Percentiles rank a stretch among this genome's conserved stretches.
Evolutionary conservation across 2,329 filamentous ascomycete species (phyloP).

Genomic region (Cadophora sp.): DNA sequence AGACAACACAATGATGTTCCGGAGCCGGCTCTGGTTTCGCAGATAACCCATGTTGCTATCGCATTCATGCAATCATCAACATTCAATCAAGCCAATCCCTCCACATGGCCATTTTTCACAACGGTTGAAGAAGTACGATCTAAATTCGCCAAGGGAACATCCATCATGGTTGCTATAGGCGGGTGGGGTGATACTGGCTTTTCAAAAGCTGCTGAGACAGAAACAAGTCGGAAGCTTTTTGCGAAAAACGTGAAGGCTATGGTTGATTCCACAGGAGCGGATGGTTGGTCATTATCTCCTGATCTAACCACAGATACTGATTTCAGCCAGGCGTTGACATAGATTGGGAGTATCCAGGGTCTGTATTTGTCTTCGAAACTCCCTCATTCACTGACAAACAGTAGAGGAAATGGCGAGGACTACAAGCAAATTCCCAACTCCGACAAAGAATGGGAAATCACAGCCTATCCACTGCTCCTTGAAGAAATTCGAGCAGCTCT

Average conservation of each 20-base stretch:
- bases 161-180: constrained; percentile 74
- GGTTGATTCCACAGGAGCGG: constrained; percentile 66
- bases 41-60: constrained; percentile 63
- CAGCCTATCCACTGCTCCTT: constrained; percentile 67
- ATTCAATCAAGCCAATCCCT: constrained; percentile 53
- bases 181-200: constrained; percentile 80
- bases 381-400: background rate
- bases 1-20: constrained; percentile 46
- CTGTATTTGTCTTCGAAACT: constrained; percentile 28
- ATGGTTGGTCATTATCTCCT: constrained; percentile 55
- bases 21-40: constrained; percentile 39
- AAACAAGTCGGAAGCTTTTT: constrained; percentile 61
- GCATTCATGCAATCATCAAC: constrained; percentile 62
- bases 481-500: constrained; percentile 63
- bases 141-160: constrained; percentile 58
- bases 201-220: constrained; percentile 58
- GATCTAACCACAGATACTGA: constrained; percentile 27
- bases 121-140: constrained; percentile 54
- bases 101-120: constrained; percentile 59
- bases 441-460: constrained; percentile 65
- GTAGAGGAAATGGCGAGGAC: constrained; percentile 71
- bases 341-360: constrained; percentile 62
- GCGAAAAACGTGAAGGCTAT: constrained; percentile 69
- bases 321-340: constrained; percentile 46
- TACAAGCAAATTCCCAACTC: constrained; percentile 70